A percentile compares a stretch with the other conserved stretches of the same genome.
These are phyloP conservation scores for Blumeria hordei DNA, from an alignment of 2,329 filamentous ascomycete genomes.

Conservation along the genomic window DNA sequence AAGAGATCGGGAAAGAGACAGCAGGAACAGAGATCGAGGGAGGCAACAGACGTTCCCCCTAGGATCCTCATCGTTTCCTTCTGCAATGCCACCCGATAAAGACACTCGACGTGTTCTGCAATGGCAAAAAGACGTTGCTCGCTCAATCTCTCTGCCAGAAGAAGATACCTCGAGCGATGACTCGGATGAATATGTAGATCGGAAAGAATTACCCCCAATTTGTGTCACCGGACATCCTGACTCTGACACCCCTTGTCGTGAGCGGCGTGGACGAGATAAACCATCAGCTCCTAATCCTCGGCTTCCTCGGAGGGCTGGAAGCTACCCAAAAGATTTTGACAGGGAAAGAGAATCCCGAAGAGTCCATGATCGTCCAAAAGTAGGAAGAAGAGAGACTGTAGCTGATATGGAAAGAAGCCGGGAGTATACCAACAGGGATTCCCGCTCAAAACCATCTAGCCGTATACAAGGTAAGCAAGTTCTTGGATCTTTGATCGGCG, in stretches of 20 bases:
- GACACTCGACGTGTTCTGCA: conserved; percentile 19
- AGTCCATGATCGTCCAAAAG: background rate
- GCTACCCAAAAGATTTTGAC: background rate
- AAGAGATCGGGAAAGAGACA: background rate
- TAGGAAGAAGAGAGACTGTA: background rate
- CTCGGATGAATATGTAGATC: background rate
- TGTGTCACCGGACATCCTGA: background rate
- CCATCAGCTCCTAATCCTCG: background rate
- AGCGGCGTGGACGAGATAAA: background rate
- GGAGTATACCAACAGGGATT: background rate
- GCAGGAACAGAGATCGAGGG: background rate
- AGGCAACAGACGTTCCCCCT: background rate
- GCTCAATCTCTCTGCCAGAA: conserved; percentile 7
- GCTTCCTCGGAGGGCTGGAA: background rate
- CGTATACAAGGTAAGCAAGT: background rate
- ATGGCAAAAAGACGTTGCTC: conserved; percentile 19
- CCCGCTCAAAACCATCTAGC: background rate
- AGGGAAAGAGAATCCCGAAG: background rate
- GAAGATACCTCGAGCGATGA: background rate
- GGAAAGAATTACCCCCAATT: background rate
- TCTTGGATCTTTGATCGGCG: background rate
- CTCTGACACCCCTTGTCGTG: background rate
- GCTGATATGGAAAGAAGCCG: background rate
- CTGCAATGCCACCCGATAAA: conserved; percentile 4
- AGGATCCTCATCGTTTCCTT: background rate